phyloP scores from a whole-genome alignment of 352 stramenopile genomes.

The Plasmopara viticola region DNA sequence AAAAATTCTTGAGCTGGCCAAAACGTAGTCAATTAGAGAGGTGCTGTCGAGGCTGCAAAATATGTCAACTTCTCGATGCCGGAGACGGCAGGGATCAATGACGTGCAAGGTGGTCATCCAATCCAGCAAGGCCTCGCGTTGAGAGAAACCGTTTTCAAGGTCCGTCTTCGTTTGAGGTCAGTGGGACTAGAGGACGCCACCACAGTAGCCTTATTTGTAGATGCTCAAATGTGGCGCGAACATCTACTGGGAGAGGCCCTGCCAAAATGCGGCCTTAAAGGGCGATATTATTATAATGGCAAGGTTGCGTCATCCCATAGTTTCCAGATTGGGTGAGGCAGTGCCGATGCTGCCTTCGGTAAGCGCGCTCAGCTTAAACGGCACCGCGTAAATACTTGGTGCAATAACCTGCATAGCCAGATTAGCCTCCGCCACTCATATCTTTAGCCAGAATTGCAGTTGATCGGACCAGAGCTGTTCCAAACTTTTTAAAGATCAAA shows the following conservation, averaged over 20 bases:
- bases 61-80: no score
- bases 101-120: no score
- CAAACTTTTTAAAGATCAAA: background rate
- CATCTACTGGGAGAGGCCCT: background rate
- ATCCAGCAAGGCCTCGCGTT: no score
- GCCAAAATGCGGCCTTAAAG: background rate
- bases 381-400: constrained; percentile 1
- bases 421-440: background rate
- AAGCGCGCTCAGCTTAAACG: background rate
- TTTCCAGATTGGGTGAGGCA: background rate
- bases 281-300: background rate
- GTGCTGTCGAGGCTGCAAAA: no score
- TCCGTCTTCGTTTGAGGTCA: background rate
- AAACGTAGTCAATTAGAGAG: no score
- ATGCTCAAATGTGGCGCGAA: background rate
- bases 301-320: background rate
- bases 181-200: background rate
- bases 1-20: background rate
- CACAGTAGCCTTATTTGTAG: background rate
- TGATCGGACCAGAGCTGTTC: constrained; percentile 31
- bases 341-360: background rate
- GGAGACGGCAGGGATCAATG: no score
- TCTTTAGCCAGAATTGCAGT: constrained; percentile 2
- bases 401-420: constrained; percentile 1
- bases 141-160: background rate